A percentile compares a stretch with the other conserved stretches of the same genome.
Evolutionary conservation across 768 basidiomycete species (phyloP).

Genomic region (Lenzites betulinus): DNA sequence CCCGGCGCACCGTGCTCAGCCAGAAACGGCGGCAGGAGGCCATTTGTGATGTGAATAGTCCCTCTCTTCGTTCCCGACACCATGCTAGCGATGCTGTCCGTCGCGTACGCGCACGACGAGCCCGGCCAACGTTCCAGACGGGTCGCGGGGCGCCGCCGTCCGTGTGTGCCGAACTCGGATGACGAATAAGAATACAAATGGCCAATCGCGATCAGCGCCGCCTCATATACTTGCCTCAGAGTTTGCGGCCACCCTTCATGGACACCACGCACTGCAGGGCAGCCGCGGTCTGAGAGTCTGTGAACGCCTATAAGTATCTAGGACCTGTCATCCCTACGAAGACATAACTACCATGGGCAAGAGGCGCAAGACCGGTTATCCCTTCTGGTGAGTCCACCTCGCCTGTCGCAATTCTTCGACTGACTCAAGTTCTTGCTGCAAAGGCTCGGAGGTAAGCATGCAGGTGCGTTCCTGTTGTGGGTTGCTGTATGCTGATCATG

Average conservation of each 20-base stretch:
- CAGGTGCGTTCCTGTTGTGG: neutral
- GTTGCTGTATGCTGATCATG: neutral
- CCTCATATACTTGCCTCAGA: conserved; percentile 2
- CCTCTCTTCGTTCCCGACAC: neutral
- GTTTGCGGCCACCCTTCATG: conserved; percentile 13
- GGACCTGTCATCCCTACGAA: neutral
- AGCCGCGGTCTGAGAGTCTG: conserved; percentile 15
- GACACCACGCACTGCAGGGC: conserved; percentile 19
- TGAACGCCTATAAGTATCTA: conserved; percentile 6
- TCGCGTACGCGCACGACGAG: neutral
- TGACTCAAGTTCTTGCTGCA: neutral
- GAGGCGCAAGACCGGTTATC: conserved; percentile 25
- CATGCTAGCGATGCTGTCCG: neutral
- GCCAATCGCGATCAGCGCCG: conserved; percentile 8
- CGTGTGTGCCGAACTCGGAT: conserved; percentile 14
- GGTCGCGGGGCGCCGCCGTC: neutral
- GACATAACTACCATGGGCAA: conserved; percentile 11
- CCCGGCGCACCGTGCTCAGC: no score
- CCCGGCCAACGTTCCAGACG: conserved; percentile 5
- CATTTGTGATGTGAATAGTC: neutral
- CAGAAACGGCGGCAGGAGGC: no score
- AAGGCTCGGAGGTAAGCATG: conserved; percentile 38
- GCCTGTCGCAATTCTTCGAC: neutral
- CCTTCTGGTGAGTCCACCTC: conserved; percentile 32
- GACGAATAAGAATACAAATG: conserved; percentile 4